Percentiles rank a stretch among this genome's conserved stretches.
phyloP scores from a whole-genome alignment of 1,284 basidiomycete genomes.

The Ceratobasidium sp. region DNA sequence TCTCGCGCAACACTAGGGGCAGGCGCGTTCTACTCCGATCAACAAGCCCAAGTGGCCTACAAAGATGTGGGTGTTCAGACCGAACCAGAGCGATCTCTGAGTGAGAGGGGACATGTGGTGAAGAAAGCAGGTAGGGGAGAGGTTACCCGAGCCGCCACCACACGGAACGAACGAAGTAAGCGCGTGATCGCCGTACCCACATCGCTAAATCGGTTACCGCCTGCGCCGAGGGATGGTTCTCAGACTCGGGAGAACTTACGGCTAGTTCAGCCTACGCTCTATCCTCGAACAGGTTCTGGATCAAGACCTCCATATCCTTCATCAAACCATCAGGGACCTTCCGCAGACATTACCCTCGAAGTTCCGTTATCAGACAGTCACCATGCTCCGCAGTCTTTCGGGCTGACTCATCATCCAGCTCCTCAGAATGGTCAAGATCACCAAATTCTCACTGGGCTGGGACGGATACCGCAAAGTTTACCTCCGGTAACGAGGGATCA shows the following conservation, averaged over 20 bases:
- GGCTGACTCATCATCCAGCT: neutral
- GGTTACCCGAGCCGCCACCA: neutral
- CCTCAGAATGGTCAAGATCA: neutral
- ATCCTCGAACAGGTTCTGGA: neutral
- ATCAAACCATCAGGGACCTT: neutral
- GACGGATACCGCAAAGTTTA: neutral
- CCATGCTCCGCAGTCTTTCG: neutral
- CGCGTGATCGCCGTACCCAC: neutral
- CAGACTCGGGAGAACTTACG: neutral
- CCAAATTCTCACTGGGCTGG: neutral
- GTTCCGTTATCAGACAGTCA: neutral
- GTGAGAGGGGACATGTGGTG: neutral
- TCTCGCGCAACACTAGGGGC: neutral
- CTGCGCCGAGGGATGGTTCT: neutral
- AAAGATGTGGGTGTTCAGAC: constrained; percentile 6
- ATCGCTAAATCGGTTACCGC: neutral
- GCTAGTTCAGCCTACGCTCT: constrained; percentile 1
- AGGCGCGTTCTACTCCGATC: neutral
- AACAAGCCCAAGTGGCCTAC: neutral
- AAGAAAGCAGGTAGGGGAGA: neutral
- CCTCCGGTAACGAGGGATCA: neutral
- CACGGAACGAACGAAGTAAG: neutral
- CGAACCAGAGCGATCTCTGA: constrained; percentile 4
- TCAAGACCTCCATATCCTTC: neutral
- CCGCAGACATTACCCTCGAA: neutral